phyloP scores from a whole-genome alignment of 495 filamentous ascomycete species.

The Podospora pseudopauciseta region DNA sequence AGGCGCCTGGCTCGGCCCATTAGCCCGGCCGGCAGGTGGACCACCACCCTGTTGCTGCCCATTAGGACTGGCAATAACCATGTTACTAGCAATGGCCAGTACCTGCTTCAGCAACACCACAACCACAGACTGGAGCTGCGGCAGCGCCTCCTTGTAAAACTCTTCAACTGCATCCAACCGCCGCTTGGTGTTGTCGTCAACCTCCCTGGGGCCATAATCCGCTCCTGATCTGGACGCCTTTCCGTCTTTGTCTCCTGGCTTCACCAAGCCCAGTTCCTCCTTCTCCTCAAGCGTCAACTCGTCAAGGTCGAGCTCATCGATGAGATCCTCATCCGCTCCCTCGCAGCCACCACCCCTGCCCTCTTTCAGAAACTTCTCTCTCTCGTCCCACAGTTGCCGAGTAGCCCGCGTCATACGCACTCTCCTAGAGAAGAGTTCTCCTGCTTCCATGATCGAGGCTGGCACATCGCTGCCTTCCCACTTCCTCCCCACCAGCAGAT shows the following conservation, averaged over 20 bases:
- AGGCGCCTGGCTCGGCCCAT: conserved; percentile 31
- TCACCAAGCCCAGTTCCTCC: conserved; percentile 38
- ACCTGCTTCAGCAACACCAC: conserved; percentile 88
- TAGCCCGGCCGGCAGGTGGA: conserved; percentile 30
- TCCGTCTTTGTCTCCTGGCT: conserved; percentile 25
- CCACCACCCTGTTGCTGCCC: conserved; percentile 31
- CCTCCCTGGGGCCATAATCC: conserved; percentile 51
- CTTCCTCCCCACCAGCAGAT: conserved; percentile 67
- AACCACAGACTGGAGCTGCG: conserved; percentile 87
- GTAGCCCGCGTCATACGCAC: conserved; percentile 88
- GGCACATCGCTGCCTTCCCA: conserved; percentile 93
- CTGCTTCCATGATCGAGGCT: conserved; percentile 91
- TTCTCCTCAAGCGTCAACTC: conserved; percentile 47
- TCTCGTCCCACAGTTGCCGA: conserved; percentile 90
- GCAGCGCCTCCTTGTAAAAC: conserved; percentile 74
- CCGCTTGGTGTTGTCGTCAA: conserved; percentile 54
- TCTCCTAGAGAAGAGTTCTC: conserved; percentile 80
- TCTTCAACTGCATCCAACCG: conserved; percentile 70
- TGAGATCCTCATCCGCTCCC: conserved; percentile 47
- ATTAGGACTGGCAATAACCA: conserved; percentile 9
- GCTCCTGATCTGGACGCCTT: conserved; percentile 29
- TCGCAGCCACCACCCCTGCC: conserved; percentile 81
- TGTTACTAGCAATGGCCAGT: conserved; percentile 70
- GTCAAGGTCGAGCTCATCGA: conserved; percentile 48
- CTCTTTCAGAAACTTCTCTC: conserved; percentile 83